phyloP scores from a whole-genome alignment of 2,329 filamentous ascomycete species.

The Lithohypha guttulata region DNA sequence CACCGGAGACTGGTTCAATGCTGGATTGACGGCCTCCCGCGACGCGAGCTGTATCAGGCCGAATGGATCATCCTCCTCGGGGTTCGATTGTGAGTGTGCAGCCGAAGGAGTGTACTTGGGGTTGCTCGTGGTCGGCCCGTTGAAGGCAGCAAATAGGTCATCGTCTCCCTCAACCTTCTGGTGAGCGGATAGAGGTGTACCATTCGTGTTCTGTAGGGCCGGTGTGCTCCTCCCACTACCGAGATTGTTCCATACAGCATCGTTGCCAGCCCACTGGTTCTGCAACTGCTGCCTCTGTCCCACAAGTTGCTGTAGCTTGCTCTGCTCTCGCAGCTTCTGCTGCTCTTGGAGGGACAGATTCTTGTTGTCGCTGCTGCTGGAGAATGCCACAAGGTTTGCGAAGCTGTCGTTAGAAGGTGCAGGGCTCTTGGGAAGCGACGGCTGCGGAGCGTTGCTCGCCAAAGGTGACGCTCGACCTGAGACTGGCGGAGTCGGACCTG shows the following conservation, averaged over 20 bases:
- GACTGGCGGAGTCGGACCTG: slow-evolving; percentile 28
- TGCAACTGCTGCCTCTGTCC: slow-evolving; percentile 62
- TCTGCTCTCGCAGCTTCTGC: slow-evolving; percentile 62
- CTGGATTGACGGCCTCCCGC: slow-evolving; percentile 36
- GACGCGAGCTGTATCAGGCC: slow-evolving; percentile 57
- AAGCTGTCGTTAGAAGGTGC: slow-evolving; percentile 45
- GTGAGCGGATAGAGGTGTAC: background rate
- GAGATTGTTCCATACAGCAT: slow-evolving; percentile 61
- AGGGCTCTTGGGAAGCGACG: slow-evolving; percentile 31
- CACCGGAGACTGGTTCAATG: slow-evolving; percentile 23
- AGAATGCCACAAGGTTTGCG: slow-evolving; percentile 53
- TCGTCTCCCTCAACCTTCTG: slow-evolving; percentile 35
- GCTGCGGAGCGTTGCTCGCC: slow-evolving; percentile 27
- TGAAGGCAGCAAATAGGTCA: slow-evolving; percentile 52
- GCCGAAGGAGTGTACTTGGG: too few relatives aligned
- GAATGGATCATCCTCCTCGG: slow-evolving; percentile 76
- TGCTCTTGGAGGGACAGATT: slow-evolving; percentile 59
- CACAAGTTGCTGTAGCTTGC: slow-evolving; percentile 63
- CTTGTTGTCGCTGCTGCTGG: slow-evolving; percentile 38
- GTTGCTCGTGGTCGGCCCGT: slow-evolving; percentile 29
- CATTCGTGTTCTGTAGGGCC: slow-evolving; percentile 19
- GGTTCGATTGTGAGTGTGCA: too few relatives aligned
- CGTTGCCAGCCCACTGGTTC: slow-evolving; percentile 58
- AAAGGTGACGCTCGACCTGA: slow-evolving; percentile 37
- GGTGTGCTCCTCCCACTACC: slow-evolving; percentile 44